These are phyloP conservation scores for Myxozyma neotropica DNA, from an alignment of 805 yeast genomes.

Conservation along the genomic window DNA sequence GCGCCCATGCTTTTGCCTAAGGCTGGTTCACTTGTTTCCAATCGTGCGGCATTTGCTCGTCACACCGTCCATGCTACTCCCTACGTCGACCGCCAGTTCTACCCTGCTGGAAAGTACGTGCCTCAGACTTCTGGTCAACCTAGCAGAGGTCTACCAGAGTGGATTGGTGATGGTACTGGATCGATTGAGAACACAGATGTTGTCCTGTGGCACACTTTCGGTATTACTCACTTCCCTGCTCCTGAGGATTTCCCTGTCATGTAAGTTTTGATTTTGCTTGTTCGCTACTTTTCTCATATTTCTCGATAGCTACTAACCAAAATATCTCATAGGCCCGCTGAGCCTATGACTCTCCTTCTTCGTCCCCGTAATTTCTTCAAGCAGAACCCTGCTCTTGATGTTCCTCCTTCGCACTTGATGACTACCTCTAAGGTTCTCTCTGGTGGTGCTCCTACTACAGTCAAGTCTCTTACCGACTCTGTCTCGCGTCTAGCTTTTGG, in stretches of 20 bases:
- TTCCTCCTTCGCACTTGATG: conserved; percentile 52
- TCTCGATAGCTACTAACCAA: not conserved
- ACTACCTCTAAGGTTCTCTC: conserved; percentile 23
- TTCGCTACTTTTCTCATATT: not conserved
- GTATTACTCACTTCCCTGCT: conserved; percentile 83
- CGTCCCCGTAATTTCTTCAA: conserved; percentile 79
- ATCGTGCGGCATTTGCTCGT: conserved; percentile 83
- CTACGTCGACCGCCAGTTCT: conserved; percentile 69
- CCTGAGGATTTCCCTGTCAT: conserved; percentile 89
- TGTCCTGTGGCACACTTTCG: conserved; percentile 78
- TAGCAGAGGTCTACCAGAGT: conserved; percentile 39
- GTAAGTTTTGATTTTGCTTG: conserved; percentile 47
- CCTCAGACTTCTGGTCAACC: conserved; percentile 44
- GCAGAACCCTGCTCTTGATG: conserved; percentile 76
- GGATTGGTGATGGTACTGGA: conserved; percentile 43
- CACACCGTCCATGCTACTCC: conserved; percentile 69
- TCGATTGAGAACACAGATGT: conserved; percentile 60
- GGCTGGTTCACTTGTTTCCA: conserved; percentile 71
- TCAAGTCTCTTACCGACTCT: conserved; percentile 28
- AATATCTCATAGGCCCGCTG: conserved; percentile 55
- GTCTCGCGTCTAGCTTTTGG: conserved; percentile 28
- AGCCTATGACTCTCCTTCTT: conserved; percentile 70
- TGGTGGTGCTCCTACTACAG: conserved; percentile 7
- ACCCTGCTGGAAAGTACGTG: conserved; percentile 66
- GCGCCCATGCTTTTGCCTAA: conserved; percentile 73